phyloP scores from a whole-genome alignment of 139 green algal species.

The Gonium pectorale region DNA sequence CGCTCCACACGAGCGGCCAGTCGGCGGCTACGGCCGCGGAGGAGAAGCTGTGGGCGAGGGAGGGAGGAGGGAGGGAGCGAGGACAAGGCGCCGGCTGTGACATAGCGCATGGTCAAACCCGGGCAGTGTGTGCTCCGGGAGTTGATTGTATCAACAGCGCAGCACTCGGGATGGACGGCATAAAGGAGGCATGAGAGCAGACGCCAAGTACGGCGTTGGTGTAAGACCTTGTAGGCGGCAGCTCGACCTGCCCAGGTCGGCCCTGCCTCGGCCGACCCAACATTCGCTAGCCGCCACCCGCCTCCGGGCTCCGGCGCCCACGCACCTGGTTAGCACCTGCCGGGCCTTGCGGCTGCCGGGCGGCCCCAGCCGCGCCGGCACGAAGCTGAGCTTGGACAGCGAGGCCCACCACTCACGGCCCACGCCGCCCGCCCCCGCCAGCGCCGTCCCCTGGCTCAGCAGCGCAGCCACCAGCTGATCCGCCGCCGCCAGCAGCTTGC shows the following conservation, averaged over 20 bases:
- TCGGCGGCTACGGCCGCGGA: slow-evolving; percentile 59
- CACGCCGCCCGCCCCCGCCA: background rate
- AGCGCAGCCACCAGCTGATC: slow-evolving; percentile 35
- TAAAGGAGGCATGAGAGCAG: too few species aligned
- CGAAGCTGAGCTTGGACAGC: slow-evolving; percentile 51
- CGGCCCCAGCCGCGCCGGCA: slow-evolving; percentile 56
- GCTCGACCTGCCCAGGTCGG: too few species aligned
- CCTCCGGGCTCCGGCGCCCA: background rate
- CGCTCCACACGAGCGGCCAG: slow-evolving; percentile 75
- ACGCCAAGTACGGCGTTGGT: too few species aligned
- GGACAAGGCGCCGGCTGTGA: too few species aligned
- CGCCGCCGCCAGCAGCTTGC: background rate
- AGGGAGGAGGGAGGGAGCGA: background rate
- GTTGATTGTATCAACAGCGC: too few species aligned
- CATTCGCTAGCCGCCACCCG: too few species aligned
- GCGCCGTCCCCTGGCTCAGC: background rate
- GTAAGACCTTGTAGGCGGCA: too few species aligned
- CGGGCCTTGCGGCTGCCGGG: slow-evolving; percentile 40
- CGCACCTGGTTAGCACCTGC: slow-evolving; percentile 48
- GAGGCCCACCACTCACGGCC: slow-evolving; percentile 42
- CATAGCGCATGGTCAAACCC: too few species aligned
- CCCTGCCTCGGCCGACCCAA: too few species aligned
- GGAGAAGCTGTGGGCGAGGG: background rate
- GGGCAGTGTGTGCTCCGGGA: too few species aligned
- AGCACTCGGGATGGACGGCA: too few species aligned